These are phyloP conservation scores for Diaporthe citrichinensis DNA, from an alignment of 2,329 filamentous ascomycete species.

Conservation along the genomic window DNA sequence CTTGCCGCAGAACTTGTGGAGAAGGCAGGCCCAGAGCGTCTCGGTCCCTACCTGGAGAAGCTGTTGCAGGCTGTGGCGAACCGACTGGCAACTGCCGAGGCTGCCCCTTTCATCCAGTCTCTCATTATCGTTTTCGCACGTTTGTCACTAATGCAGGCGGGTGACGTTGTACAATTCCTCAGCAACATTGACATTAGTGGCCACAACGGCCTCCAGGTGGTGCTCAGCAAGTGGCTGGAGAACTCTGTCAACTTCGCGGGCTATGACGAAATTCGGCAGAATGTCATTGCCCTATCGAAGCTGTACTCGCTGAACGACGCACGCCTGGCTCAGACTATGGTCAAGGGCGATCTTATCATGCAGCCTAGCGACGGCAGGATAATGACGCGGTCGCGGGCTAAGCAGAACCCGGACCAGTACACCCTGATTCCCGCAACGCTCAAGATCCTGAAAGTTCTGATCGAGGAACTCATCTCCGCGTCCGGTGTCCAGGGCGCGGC, in stretches of 20 bases:
- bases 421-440: constrained; percentile 89
- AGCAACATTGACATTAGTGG: constrained; percentile 85
- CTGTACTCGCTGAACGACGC: constrained; percentile 89
- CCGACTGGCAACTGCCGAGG: constrained; percentile 84
- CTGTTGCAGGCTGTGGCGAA: constrained; percentile 90
- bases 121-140: constrained; percentile 95
- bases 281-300: constrained; percentile 94
- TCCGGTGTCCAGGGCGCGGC: constrained; percentile 75
- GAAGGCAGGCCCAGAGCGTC: constrained; percentile 90
- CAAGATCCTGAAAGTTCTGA: constrained; percentile 96
- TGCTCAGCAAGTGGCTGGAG: constrained; percentile 95
- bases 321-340: constrained; percentile 82
- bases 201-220: constrained; percentile 87
- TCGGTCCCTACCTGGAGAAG: constrained; percentile 91
- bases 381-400: constrained; percentile 93
- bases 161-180: constrained; percentile 93
- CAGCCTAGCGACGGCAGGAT: constrained; percentile 81
- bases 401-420: constrained; percentile 90
- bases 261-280: constrained; percentile 97
- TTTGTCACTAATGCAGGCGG: constrained; percentile 85
- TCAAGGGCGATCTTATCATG: constrained; percentile 93
- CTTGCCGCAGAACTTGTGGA: constrained; percentile 95
- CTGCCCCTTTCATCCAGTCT: constrained; percentile 94
- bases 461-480: constrained; percentile 90
- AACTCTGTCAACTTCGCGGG: constrained; percentile 98